A percentile compares a stretch with the other conserved stretches of the same genome.
Evolutionary conservation across 257 asterid genomes (phyloP).

Genomic region (Rubia yunnanensis): DNA sequence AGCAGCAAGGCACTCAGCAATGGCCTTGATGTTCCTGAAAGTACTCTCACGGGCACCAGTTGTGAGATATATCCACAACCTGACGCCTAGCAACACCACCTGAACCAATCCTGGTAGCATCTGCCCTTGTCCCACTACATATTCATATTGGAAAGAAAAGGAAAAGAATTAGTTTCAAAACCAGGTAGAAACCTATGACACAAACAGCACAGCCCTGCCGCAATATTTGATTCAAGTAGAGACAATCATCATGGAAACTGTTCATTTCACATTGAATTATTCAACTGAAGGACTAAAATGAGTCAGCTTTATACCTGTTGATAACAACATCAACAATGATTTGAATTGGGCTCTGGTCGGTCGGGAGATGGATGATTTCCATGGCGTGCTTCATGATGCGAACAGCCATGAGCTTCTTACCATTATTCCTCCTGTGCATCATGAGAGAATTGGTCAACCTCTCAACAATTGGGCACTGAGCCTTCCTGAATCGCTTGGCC

Average conservation of each 20-base stretch:
- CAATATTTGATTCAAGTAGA: too few relatives aligned
- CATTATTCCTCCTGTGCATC: slow-evolving; percentile 94
- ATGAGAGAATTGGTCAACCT: slow-evolving; percentile 75
- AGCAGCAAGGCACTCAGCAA: too few relatives aligned
- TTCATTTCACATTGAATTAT: neutral
- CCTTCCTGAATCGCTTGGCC: slow-evolving; percentile 73
- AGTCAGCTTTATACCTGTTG: slow-evolving; percentile 46
- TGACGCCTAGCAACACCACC: slow-evolving; percentile 35
- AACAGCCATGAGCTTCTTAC: slow-evolving; percentile 83
- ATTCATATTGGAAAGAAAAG: neutral
- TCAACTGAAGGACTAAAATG: neutral
- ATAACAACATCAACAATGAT: slow-evolving; percentile 76
- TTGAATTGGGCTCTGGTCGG: slow-evolving; percentile 76
- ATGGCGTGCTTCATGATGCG: slow-evolving; percentile 79
- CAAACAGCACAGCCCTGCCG: too few relatives aligned
- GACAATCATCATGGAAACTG: neutral
- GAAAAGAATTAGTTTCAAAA: neutral
- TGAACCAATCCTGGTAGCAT: slow-evolving; percentile 31
- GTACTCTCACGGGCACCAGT: slow-evolving; percentile 35
- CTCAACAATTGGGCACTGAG: slow-evolving; percentile 77
- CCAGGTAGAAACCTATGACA: too few relatives aligned
- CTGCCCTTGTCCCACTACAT: slow-evolving; percentile 23
- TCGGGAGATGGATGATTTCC: slow-evolving; percentile 78
- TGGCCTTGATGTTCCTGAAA: slow-evolving; percentile 29
- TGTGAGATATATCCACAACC: slow-evolving; percentile 28